These are phyloP conservation scores for Oryza brachyantha DNA, from an alignment of 176 grass and related monocot genomes.

Conservation along the genomic window DNA sequence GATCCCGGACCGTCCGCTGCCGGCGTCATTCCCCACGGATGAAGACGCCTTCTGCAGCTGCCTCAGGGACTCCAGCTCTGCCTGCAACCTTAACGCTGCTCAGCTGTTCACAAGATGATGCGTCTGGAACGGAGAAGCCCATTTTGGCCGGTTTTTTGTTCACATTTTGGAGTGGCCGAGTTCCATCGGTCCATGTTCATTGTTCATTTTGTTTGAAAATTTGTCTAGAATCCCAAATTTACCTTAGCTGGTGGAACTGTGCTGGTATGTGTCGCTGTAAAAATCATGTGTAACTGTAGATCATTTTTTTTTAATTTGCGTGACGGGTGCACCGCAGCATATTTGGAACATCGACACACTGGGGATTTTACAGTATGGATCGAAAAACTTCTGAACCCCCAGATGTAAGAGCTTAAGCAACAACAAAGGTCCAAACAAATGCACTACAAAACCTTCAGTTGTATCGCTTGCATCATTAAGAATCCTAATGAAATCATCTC, in stretches of 20 bases:
- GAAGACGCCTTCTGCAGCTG: slow-evolving; percentile 75
- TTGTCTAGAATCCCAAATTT: neutral
- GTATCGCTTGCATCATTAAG: too few relatives aligned
- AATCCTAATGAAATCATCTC: too few relatives aligned
- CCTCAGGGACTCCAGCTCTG: slow-evolving; percentile 46
- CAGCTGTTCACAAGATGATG: slow-evolving; percentile 58
- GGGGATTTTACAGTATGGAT: neutral
- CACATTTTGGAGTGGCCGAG: neutral
- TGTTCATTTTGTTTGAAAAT: neutral
- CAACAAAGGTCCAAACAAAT: neutral
- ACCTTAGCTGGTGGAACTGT: neutral
- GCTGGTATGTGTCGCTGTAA: neutral
- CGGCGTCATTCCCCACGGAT: slow-evolving; percentile 57
- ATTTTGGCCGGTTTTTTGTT: neutral
- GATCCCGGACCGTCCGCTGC: slow-evolving; percentile 60
- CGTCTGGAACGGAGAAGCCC: neutral
- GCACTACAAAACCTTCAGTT: neutral
- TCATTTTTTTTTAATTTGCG: neutral
- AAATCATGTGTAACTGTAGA: neutral
- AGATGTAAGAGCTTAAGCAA: neutral
- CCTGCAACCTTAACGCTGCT: slow-evolving; percentile 51
- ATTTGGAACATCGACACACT: neutral
- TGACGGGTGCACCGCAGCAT: neutral
- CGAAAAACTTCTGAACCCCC: neutral
- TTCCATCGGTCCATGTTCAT: neutral